Percentiles rank a stretch among this genome's conserved stretches.
Conservation (phyloP, 352 stramenopile genomes). For the Pythium diclinum region DNA sequence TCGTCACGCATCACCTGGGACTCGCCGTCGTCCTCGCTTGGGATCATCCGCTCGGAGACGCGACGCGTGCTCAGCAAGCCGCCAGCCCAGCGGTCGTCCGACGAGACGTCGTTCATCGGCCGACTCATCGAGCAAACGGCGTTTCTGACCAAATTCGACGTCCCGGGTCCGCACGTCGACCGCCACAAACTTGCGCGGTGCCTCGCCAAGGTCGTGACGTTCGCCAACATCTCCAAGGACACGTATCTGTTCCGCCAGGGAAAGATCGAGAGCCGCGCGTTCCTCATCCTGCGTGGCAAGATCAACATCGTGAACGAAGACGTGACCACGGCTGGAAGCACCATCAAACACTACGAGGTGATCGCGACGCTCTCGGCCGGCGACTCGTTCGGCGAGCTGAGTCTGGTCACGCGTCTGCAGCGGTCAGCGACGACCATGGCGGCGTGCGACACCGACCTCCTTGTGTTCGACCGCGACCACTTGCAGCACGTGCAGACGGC, state of each 20-base stretch:
- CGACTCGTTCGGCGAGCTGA: conserved; percentile 71
- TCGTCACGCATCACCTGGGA: conserved; percentile 54
- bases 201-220: conserved; percentile 49
- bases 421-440: conserved; percentile 66
- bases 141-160: conserved; percentile 70
- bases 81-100: conserved; percentile 32
- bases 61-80: conserved; percentile 50
- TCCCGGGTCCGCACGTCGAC: conserved; percentile 39
- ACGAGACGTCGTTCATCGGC: conserved; percentile 53
- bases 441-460: conserved; percentile 57
- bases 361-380: conserved; percentile 64
- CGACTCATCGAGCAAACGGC: conserved; percentile 54
- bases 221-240: conserved; percentile 50
- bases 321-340: conserved; percentile 28
- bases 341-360: conserved; percentile 51
- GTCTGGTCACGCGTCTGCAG: conserved; percentile 64
- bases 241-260: conserved; percentile 66
- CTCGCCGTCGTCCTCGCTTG: conserved; percentile 51
- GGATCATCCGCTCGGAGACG: conserved; percentile 64
- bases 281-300: conserved; percentile 69
- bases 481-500: conserved; percentile 34
- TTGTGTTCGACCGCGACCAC: conserved; percentile 69
- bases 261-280: conserved; percentile 71
- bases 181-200: conserved; percentile 48
- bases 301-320: conserved; percentile 83